These are phyloP conservation scores for Sedum album DNA, from an alignment of 164 flowering plant species.

Conservation along the genomic window DNA sequence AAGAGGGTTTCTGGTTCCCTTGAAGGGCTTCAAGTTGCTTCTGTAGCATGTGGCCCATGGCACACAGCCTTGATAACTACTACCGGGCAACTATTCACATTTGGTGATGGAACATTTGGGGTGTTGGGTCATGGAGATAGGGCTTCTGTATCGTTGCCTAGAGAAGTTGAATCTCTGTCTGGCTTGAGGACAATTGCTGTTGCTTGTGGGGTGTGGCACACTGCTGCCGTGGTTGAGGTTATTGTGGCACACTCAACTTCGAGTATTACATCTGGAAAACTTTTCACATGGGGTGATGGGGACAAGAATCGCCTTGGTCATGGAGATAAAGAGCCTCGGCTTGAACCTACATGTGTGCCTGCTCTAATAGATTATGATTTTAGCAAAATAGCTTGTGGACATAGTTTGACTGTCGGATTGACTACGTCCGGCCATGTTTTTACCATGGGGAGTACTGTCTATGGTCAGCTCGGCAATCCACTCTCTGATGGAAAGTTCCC, in stretches of 20 bases:
- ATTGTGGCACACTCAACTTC: conserved; percentile 69
- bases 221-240: conserved; percentile 85
- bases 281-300: conserved; percentile 92
- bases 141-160: conserved; percentile 44
- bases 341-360: conserved; percentile 72
- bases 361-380: conserved; percentile 65
- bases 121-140: conserved; percentile 79
- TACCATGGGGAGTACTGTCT: conserved; percentile 76
- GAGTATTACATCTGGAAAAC: conserved; percentile 57
- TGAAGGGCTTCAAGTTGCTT: conserved; percentile 68
- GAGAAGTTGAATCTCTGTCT: conserved; percentile 63
- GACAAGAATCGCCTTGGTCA: conserved; percentile 87
- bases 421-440: conserved; percentile 68
- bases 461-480: conserved; percentile 83
- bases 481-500: conserved; percentile 68
- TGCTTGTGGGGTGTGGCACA: too few relatives aligned
- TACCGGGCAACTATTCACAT: conserved; percentile 66
- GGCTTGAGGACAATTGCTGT: conserved; percentile 66
- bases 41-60: conserved; percentile 81
- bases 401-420: conserved; percentile 67
- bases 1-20: conserved; percentile 67
- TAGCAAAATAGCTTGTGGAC: conserved; percentile 77
- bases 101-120: conserved; percentile 91
- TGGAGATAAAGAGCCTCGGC: conserved; percentile 69
- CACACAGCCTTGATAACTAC: conserved; percentile 71